Conservation (phyloP, 257 asterid species). For the Nicotiana otophora region DNA sequence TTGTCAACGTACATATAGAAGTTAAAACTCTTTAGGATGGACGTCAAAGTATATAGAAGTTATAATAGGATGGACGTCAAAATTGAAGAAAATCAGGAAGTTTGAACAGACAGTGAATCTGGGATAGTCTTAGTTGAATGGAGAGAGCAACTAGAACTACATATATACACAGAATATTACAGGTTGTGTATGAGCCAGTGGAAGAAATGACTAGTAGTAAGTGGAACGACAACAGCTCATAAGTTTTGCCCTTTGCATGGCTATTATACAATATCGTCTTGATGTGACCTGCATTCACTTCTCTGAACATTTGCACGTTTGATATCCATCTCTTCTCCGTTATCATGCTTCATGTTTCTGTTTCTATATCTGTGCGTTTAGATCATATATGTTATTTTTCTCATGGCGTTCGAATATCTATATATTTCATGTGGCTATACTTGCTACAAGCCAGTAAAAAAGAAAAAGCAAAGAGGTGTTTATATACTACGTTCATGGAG, state of each 20-base stretch:
- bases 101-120: neutral
- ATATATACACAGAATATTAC: neutral
- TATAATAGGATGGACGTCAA: neutral
- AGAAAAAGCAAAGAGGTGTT: too few relatives aligned
- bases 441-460: too few relatives aligned
- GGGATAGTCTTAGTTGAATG: neutral
- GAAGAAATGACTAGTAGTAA: neutral
- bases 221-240: neutral
- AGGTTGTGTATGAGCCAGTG: neutral
- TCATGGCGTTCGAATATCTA: neutral
- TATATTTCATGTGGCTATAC: neutral
- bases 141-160: neutral
- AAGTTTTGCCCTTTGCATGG: constrained; percentile 5
- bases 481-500: neutral
- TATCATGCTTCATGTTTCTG: neutral
- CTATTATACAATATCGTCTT: neutral
- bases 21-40: too few relatives aligned
- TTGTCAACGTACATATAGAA: too few relatives aligned
- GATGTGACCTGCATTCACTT: constrained; percentile 6
- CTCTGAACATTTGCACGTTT: constrained; percentile 2
- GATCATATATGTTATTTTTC: neutral
- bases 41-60: neutral
- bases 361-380: neutral
- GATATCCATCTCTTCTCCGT: neutral
- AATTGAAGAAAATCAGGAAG: neutral